Base-by-base conservation (phyloP, 2,329 filamentous ascomycete genomes). In the Sporothrix sp. region DNA sequence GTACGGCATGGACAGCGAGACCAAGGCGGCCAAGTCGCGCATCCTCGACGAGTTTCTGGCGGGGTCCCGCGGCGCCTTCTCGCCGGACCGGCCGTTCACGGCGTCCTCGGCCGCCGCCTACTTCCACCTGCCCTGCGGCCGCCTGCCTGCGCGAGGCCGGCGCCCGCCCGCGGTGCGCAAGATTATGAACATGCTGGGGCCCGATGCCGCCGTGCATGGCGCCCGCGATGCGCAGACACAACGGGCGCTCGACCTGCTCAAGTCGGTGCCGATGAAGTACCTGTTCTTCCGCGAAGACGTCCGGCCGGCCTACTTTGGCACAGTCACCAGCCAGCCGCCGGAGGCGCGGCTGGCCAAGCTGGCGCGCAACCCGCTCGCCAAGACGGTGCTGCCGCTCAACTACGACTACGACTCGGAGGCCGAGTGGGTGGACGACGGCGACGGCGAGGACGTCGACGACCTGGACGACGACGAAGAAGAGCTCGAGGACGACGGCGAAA, bases 391-490 rank as follows among this genome's bases (percentile, higher is more conserved):
- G 1, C 77, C 82, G 5, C 74, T 85, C 4, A 74, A 87, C 58
- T 94, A 94, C 62, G 86, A 89, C 56, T 89, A 91, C 62, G 87
- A 93, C 61, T 91, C 86, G 3, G 87, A 94, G 63, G 85, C 79
- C 6, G 87, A 93, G 63, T 94, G 87, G 87, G 75, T 81, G 43
- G 84, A 89, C 61, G 86, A 88, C 52, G 76, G 83, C 54, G 78
- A 80, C 27, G 84, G 84, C 23, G 84, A 85, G 38, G 81, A 85
- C 45, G 75, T 87, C 3, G 81, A 80, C 13, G 76, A 82, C 2
- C 71, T 82, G 23, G 83, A 85, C 18, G 82, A 85, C 8, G 78
- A 77, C 69, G 89, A 76, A 71, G 90, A 76, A n/a, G 71, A 73
- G 33, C 56, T 72, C 0, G 84, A 85, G 52, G 84, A 81, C n/a